These are phyloP conservation scores for Cystofilobasidium capitatum DNA, from an alignment of 768 basidiomycete genomes.

Conservation along the genomic window DNA sequence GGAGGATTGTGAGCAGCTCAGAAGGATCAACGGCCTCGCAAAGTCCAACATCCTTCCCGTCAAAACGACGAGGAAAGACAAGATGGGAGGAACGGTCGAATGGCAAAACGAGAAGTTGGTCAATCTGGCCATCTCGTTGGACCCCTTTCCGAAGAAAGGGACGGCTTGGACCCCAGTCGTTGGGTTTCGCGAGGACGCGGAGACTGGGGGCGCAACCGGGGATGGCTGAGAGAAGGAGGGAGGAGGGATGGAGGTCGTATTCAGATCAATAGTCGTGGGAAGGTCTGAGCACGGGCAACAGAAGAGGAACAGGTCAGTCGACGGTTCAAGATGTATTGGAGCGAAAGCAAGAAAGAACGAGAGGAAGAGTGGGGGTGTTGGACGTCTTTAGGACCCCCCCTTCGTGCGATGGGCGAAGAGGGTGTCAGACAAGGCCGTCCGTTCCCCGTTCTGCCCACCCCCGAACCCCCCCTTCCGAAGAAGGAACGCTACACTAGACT, in stretches of 20 bases:
- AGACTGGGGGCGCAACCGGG: too few species aligned
- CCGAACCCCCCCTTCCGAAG: not conserved
- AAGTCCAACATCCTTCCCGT: not conserved
- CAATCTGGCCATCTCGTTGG: not conserved
- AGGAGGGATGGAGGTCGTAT: too few species aligned
- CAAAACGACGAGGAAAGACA: not conserved
- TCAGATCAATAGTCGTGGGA: too few species aligned
- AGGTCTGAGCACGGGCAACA: not conserved
- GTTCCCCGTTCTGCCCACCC: not conserved
- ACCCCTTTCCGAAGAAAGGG: not conserved
- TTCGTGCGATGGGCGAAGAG: too few species aligned
- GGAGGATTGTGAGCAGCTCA: too few species aligned
- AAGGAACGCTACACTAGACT: not conserved
- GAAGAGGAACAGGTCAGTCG: not conserved
- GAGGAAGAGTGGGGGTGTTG: too few species aligned
- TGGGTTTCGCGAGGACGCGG: too few species aligned
- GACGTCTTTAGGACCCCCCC: too few species aligned
- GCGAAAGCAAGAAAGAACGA: not conserved
- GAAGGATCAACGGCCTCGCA: too few species aligned
- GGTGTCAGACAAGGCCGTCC: not conserved
- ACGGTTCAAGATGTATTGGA: not conserved
- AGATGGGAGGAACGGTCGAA: not conserved
- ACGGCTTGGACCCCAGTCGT: not conserved
- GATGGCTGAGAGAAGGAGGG: not conserved
- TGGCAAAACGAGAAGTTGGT: not conserved